phyloP scores from a whole-genome alignment of 257 asterid species.

The Solanum pimpinellifolium region DNA sequence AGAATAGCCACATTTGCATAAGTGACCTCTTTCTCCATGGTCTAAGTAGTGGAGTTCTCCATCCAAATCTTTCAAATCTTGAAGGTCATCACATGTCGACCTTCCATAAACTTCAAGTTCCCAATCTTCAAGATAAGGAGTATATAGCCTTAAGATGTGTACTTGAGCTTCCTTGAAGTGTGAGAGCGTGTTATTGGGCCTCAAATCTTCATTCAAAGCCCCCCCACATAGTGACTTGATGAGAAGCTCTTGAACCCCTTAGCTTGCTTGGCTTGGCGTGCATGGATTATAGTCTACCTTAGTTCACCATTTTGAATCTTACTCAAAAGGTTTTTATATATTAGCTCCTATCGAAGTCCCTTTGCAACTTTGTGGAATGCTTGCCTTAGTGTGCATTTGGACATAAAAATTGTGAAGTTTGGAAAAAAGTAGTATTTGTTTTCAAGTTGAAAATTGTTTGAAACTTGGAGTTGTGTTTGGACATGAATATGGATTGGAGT shows the following conservation, averaged over 20 bases:
- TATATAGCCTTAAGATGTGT: background rate
- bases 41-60: too few relatives aligned
- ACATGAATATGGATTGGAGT: background rate
- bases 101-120: background rate
- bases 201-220: background rate
- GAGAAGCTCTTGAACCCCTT: background rate
- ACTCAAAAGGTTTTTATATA: background rate
- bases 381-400: background rate
- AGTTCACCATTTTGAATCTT: slow-evolving; percentile 5
- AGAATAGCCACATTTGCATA: background rate
- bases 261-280: background rate
- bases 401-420: background rate
- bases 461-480: background rate
- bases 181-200: background rate
- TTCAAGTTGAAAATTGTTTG: background rate
- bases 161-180: background rate
- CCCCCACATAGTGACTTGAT: background rate
- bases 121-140: background rate
- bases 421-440: background rate
- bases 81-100: background rate
- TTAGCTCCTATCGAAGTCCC: background rate
- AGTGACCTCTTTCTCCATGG: background rate
- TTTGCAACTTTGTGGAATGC: background rate
- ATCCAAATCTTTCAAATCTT: background rate
- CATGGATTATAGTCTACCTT: background rate